These are phyloP conservation scores for Fraxinus sp. DNA, from an alignment of 305 asterid species.

Conservation along the genomic window DNA sequence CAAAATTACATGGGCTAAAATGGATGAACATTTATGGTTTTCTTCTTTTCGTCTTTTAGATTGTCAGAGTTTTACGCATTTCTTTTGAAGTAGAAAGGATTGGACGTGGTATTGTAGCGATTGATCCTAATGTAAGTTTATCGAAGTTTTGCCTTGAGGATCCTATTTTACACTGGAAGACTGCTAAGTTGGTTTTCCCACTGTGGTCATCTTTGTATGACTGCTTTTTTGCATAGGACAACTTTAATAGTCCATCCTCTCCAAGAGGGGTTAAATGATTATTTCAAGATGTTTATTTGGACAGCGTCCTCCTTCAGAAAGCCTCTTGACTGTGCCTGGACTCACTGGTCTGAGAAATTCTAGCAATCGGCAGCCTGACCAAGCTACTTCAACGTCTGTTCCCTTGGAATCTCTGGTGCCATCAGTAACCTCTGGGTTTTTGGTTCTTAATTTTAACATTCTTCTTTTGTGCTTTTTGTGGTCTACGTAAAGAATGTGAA, in stretches of 20 bases:
- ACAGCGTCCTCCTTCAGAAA: constrained; percentile 60
- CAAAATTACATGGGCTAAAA: constrained; percentile 20
- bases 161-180: neutral
- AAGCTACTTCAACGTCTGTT: constrained; percentile 27
- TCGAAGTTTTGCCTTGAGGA: constrained; percentile 16
- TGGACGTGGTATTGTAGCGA: constrained; percentile 68
- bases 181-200: constrained; percentile 6
- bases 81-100: constrained; percentile 61
- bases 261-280: neutral
- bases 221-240: neutral
- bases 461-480: constrained; percentile 5
- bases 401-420: constrained; percentile 60
- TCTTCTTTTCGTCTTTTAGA: constrained; percentile 42
- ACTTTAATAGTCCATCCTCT: constrained; percentile 3
- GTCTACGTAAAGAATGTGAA: constrained; percentile 1
- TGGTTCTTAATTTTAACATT: neutral
- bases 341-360: constrained; percentile 44
- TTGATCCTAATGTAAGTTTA: constrained; percentile 73
- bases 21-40: constrained; percentile 13
- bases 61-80: constrained; percentile 67
- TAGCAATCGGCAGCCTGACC: constrained; percentile 43
- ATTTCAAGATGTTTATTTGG: constrained; percentile 22
- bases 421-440: constrained; percentile 44
- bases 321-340: constrained; percentile 37
- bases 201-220: neutral